Conservation (phyloP, 1,139 yeast genomes). For the Geotrichum candidum region DNA sequence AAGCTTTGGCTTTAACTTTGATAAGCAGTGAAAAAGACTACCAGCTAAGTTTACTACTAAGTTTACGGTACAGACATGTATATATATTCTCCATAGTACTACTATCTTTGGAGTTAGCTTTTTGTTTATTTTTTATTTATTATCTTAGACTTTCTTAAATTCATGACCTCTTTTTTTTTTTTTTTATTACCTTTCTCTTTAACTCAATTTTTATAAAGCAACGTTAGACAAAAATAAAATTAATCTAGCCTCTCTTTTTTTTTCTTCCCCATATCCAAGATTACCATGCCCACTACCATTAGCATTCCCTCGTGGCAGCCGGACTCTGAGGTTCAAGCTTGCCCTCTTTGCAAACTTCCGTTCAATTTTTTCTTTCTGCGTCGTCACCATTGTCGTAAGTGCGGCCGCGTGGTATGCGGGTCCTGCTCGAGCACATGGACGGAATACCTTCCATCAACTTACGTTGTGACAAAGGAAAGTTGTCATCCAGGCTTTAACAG, state of each 20-base stretch:
- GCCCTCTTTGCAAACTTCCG: conserved; percentile 52
- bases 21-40: neutral
- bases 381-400: conserved; percentile 90
- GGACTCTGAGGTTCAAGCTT: conserved; percentile 54
- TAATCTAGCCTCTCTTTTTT: neutral
- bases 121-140: neutral
- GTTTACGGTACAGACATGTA: too few species aligned
- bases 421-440: conserved; percentile 50
- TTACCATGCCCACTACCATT: conserved; percentile 18
- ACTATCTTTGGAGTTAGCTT: neutral
- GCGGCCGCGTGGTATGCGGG: conserved; percentile 74
- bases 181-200: neutral
- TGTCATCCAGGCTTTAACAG: neutral
- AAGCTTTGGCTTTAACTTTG: neutral
- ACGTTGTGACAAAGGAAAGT: conserved; percentile 37
- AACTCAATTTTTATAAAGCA: neutral
- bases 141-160: neutral
- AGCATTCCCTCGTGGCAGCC: conserved; percentile 68
- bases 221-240: neutral
- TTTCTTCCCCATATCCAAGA: neutral
- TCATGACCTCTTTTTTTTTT: neutral
- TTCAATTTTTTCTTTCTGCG: conserved; percentile 70
- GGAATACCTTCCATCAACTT: conserved; percentile 44
- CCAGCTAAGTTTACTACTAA: too few species aligned
- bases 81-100: too few species aligned